Evolutionary conservation across 257 asterid species (phyloP), one percentile per base, ranked within the genome.

Genomic region (Primulina huaijiensis): DNA sequence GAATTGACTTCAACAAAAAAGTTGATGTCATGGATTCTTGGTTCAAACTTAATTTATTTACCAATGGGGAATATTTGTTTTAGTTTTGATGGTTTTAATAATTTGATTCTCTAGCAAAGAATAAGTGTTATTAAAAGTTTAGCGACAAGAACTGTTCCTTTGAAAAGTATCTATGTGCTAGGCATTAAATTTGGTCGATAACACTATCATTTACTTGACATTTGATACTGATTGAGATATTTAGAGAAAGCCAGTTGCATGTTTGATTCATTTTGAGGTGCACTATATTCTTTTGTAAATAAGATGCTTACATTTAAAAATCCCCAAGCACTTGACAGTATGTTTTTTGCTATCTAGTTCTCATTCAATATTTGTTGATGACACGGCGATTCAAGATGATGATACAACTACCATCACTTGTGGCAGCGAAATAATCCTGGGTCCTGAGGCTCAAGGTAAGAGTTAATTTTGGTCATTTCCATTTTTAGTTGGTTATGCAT

Each of bases 371-470:
- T 72, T 82, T 79, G 88, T 90, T 84, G 96, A 89, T 82, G 92
- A 84, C 69, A 57, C 81, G 40, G 77, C 80, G 79, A 85, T 93
- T 72, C 87, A 64, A 66, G 85, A 74, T 72, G 92, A 81, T 72
- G 86, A 90, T 61, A 79, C 85, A 34, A 67, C 81, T 64, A 69
- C 78, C 71, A 82, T 93, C 62, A 77, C 80, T 73, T 89, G 97
- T 76, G 99, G 97, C 77, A 86, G 95, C 72, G 96, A 93, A 82
- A 90, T 90, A 59, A 78, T 83, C 67, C 88, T 86, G 37, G 89
- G 97, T 57, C 81, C 88, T 20, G 81, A 75, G 62, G 75, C 80
- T 64, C 82, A 88, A 71, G 95, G 95, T 84, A 75, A 85, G 78
- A 53, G 65, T 61, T 71, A 12, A 50, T 63, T 27, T 17, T 38